A percentile compares a stretch with the other conserved stretches of the same genome.
Evolutionary conservation across 2,329 filamentous ascomycete genomes (phyloP).

Genomic region (Podosphaera xanthii): DNA sequence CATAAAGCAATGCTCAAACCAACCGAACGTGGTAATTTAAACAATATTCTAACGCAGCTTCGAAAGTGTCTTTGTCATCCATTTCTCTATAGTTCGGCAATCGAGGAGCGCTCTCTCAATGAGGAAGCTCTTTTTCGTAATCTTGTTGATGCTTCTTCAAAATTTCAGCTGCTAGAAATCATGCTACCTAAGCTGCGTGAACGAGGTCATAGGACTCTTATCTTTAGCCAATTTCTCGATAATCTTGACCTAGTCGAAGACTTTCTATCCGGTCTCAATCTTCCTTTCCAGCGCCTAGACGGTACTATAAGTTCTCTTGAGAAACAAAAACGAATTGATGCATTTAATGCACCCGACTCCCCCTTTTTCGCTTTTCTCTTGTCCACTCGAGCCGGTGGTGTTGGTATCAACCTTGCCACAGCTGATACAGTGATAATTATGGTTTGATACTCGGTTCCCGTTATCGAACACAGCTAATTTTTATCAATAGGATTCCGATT

Average conservation of each 20-base stretch:
- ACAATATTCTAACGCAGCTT: constrained; percentile 88
- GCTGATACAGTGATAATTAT: constrained; percentile 96
- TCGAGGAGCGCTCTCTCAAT: constrained; percentile 58
- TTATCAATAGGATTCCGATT: constrained; percentile 13
- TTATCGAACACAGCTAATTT: constrained; percentile 4
- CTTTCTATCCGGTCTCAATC: constrained; percentile 54
- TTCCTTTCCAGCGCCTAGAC: constrained; percentile 61
- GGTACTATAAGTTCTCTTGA: constrained; percentile 60
- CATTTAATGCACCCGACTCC: constrained; percentile 71
- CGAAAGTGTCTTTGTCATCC: constrained; percentile 90
- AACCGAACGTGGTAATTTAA: constrained; percentile 57
- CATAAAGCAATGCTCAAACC: constrained; percentile 33
- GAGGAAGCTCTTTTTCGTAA: constrained; percentile 46
- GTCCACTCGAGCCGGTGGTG: constrained; percentile 82
- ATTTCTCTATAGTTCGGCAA: constrained; percentile 75
- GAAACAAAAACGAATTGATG: constrained; percentile 86
- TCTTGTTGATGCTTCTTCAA: constrained; percentile 74
- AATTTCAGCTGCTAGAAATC: constrained; percentile 61
- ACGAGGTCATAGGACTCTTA: constrained; percentile 69
- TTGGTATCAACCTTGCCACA: constrained; percentile 91
- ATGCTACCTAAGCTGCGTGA: constrained; percentile 74
- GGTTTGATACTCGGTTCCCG: constrained; percentile 51
- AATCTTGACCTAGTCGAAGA: constrained; percentile 84
- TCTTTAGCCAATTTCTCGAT: constrained; percentile 87
- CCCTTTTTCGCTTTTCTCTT: constrained; percentile 73